Evolutionary conservation across 371 early-diverging fungal species (phyloP).

Genomic region (Mortierella sp.): DNA sequence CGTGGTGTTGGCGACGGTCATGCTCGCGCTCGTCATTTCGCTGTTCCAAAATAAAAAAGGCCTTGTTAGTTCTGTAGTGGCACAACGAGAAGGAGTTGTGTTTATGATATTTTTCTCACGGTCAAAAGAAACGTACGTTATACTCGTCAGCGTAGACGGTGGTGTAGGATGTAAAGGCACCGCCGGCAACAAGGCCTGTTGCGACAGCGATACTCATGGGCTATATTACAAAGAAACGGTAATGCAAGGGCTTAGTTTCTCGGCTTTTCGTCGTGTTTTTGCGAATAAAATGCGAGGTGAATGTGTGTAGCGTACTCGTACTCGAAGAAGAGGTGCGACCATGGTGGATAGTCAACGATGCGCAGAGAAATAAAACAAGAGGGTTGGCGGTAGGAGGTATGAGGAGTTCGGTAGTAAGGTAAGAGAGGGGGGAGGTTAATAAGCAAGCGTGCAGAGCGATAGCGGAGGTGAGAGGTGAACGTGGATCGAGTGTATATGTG

Average conservation of each 20-base stretch:
- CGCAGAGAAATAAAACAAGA: too few relatives aligned
- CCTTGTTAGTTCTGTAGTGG: too few relatives aligned
- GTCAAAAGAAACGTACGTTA: constrained; percentile 19
- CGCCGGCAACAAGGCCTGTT: constrained; percentile 38
- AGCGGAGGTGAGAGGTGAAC: neutral
- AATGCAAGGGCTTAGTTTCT: neutral
- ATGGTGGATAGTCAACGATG: neutral
- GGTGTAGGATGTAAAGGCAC: constrained; percentile 35
- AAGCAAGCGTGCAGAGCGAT: neutral
- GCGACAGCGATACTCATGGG: constrained; percentile 47
- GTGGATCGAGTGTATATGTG: neutral
- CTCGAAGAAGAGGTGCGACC: constrained; percentile 1
- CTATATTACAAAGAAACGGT: neutral
- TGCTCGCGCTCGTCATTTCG: constrained; percentile 3
- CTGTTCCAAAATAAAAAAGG: neutral
- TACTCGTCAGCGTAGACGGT: constrained; percentile 49
- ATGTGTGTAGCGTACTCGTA: neutral
- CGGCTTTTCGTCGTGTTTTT: neutral
- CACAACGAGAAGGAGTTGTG: neutral
- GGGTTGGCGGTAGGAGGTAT: neutral
- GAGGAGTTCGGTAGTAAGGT: neutral
- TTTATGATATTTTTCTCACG: neutral
- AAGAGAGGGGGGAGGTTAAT: neutral
- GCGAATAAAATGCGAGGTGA: neutral
- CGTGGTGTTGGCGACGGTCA: neutral